phyloP scores from a whole-genome alignment of 2,329 filamentous ascomycete species.

The Cladosporium sp. region DNA sequence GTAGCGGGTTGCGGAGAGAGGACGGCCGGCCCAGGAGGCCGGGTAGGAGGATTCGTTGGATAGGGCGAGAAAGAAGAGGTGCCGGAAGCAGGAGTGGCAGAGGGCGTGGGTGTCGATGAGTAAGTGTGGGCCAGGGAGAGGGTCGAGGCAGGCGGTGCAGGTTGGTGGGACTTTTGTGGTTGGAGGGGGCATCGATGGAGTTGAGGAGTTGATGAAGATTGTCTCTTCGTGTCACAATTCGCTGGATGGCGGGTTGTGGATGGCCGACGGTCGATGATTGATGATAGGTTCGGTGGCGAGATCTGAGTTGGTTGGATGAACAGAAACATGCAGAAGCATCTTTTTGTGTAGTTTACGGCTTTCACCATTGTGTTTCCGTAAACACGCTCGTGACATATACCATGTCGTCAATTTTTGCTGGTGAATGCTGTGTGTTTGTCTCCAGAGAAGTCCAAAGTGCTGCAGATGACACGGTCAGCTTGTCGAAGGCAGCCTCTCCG shows the following conservation, averaged over 20 bases:
- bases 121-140: not conserved
- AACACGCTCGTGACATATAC: not conserved
- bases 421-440: not conserved
- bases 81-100: constrained; percentile 24
- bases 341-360: not conserved
- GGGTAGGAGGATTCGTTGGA: constrained; percentile 25
- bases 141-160: constrained; percentile 16
- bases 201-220: not conserved
- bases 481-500: not conserved
- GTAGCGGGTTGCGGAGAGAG: constrained; percentile 20
- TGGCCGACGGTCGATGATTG: no score
- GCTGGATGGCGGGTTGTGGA: no score
- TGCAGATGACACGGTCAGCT: not conserved
- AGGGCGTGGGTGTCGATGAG: constrained; percentile 9
- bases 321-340: not conserved
- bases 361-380: not conserved
- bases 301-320: not conserved
- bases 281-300: no score
- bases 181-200: not conserved
- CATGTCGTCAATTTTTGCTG: not conserved
- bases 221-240: no score
- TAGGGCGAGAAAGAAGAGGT: constrained; percentile 24
- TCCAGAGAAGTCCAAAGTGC: not conserved
- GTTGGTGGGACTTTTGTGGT: not conserved
- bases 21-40: constrained; percentile 22